phyloP scores from a whole-genome alignment of 2,329 filamentous ascomycete genomes.

The Pseudogymnoascus sp. region DNA sequence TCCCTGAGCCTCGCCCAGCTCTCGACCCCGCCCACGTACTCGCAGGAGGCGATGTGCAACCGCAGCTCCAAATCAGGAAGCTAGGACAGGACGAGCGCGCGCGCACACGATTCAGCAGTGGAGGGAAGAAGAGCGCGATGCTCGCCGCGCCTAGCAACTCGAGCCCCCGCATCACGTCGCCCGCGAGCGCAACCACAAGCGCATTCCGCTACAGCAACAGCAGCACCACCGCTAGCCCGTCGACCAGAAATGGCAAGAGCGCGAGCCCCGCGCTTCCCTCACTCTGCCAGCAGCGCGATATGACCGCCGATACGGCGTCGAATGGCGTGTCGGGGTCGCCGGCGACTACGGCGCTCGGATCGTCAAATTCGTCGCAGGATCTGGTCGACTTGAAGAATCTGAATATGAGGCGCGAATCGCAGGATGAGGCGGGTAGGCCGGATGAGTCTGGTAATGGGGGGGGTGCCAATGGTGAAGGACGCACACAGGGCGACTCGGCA shows the following conservation, averaged over 20 bases:
- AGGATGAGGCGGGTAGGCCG: not conserved
- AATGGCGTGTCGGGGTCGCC: not conserved
- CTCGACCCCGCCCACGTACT: constrained; percentile 2
- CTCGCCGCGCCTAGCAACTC: not conserved
- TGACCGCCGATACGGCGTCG: not conserved
- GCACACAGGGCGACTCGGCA: not conserved
- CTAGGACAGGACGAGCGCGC: constrained; percentile 3
- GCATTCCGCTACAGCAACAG: constrained; percentile 2
- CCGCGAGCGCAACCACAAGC: not conserved
- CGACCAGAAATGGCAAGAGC: constrained; percentile 2
- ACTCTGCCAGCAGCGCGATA: not conserved
- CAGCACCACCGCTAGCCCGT: constrained; percentile 3
- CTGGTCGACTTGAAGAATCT: not conserved
- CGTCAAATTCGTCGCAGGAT: constrained; percentile 1
- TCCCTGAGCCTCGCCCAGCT: not conserved
- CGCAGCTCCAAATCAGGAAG: constrained; percentile 2
- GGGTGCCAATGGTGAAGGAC: not conserved
- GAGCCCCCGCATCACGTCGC: constrained; percentile 4
- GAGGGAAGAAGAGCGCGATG: not conserved
- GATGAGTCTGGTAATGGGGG: not conserved
- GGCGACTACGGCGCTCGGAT: not conserved
- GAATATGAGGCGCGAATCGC: constrained; percentile 4
- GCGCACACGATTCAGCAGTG: not conserved
- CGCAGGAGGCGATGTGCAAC: constrained; percentile 4
- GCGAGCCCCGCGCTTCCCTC: not conserved